A percentile compares a stretch with the other conserved stretches of the same genome.
phyloP scores from a whole-genome alignment of 2,329 filamentous ascomycete genomes.

The Colletotrichum sp. region DNA sequence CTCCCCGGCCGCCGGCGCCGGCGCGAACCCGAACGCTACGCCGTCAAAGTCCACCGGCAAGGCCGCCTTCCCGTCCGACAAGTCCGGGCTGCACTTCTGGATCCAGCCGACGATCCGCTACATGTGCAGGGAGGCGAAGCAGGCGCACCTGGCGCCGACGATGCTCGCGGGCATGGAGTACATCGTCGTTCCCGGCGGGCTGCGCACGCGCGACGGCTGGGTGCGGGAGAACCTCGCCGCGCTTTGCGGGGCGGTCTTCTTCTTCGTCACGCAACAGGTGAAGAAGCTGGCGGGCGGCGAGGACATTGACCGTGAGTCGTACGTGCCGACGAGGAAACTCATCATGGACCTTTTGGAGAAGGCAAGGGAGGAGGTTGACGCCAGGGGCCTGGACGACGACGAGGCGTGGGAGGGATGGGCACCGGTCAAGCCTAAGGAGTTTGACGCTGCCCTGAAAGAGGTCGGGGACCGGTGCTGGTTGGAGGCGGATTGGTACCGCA shows the following conservation, averaged over 20 bases:
- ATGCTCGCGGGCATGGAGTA: conserved; percentile 76
- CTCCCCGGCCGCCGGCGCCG: conserved; percentile 34
- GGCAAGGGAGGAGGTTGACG: conserved; percentile 35
- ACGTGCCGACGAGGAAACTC: conserved; percentile 45
- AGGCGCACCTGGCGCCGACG: conserved; percentile 69
- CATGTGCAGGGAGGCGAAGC: conserved; percentile 66
- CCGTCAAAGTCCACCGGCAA: conserved; percentile 47
- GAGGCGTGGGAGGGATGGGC: conserved; percentile 60
- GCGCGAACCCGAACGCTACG: conserved; percentile 2
- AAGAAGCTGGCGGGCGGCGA: conserved; percentile 42
- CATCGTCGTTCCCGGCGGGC: conserved; percentile 49
- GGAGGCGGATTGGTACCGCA: conserved; percentile 66
- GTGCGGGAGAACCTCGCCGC: conserved; percentile 52
- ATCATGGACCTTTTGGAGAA: conserved; percentile 42
- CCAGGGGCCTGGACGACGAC: conserved; percentile 46
- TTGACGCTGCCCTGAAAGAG: conserved; percentile 66
- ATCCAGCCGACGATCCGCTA: conserved; percentile 70
- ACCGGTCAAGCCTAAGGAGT: conserved; percentile 53
- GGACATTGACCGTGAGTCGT: conserved; percentile 46
- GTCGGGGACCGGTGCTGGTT: conserved; percentile 64
- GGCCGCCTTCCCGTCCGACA: conserved; percentile 27
- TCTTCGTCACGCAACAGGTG: conserved; percentile 61
- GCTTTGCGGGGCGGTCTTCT: conserved; percentile 64
- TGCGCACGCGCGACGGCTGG: conserved; percentile 53
- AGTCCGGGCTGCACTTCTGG: conserved; percentile 64